phyloP scores from a whole-genome alignment of 495 filamentous ascomycete species.

The Echria macrotheca region DNA sequence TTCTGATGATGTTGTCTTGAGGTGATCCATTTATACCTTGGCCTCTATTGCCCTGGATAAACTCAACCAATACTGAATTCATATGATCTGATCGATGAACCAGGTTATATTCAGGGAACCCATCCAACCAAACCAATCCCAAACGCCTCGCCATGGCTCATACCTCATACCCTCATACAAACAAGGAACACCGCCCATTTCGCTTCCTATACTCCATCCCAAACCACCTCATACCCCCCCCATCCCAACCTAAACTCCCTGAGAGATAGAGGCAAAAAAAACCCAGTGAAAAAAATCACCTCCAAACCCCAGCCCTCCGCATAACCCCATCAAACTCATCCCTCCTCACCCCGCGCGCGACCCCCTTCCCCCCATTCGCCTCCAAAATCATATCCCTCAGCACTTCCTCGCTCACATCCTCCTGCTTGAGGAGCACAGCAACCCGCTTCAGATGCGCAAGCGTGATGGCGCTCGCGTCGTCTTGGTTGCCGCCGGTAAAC shows the following conservation, averaged over 20 bases:
- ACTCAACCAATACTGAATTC: too few species aligned
- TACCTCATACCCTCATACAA: too few species aligned
- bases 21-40: too few species aligned
- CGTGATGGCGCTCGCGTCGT: conserved; percentile 52
- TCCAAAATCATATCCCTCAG: conserved; percentile 90
- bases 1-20: too few species aligned
- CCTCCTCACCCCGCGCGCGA: conserved; percentile 64
- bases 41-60: too few species aligned
- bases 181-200: too few species aligned
- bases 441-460: conserved; percentile 70
- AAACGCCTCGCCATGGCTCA: too few species aligned
- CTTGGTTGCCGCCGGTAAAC: conserved; percentile 47
- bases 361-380: conserved; percentile 74
- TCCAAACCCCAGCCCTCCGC: conserved; percentile 76
- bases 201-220: background rate
- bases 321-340: conserved; percentile 84
- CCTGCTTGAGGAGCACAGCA: conserved; percentile 75
- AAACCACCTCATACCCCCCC: background rate
- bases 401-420: conserved; percentile 72
- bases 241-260: too few species aligned
- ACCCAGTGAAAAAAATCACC: conserved; percentile 26
- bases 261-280: too few species aligned
- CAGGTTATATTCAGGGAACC: too few species aligned
- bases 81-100: too few species aligned
- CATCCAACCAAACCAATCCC: too few species aligned